A percentile compares a stretch with the other conserved stretches of the same genome.
phyloP scores from a whole-genome alignment of 768 basidiomycete genomes.

The Psilocybe cubensis region DNA sequence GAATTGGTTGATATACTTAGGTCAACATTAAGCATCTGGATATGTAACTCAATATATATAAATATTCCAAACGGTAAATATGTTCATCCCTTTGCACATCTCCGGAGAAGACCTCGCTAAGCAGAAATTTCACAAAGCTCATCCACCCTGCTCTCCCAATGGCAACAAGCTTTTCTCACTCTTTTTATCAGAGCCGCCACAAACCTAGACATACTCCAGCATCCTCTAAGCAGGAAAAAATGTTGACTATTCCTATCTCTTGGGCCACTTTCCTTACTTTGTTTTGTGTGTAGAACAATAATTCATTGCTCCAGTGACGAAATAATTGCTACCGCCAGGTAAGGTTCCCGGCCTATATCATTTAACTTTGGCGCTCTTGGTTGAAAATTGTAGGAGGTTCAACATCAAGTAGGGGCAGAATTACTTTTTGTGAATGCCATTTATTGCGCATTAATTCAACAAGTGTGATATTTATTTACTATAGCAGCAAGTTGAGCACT shows the following conservation, averaged over 20 bases:
- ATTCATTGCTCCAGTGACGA: no score
- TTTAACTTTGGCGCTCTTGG: no score
- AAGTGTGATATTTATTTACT: no score
- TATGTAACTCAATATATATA: background rate
- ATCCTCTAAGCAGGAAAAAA: background rate
- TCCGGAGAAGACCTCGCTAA: background rate
- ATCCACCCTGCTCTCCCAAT: constrained; percentile 5
- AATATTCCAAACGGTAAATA: background rate
- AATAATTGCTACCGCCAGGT: no score
- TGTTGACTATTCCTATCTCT: background rate
- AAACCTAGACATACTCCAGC: background rate
- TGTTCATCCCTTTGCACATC: background rate
- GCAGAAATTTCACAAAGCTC: constrained; percentile 2
- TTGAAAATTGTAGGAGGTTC: no score
- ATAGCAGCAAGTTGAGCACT: no score
- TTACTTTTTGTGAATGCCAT: no score
- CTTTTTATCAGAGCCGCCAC: background rate
- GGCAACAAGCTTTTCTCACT: background rate
- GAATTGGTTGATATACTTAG: background rate
- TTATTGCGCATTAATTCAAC: no score
- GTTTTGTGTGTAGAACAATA: no score
- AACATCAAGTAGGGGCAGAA: no score
- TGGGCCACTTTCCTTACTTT: no score
- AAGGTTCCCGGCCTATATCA: no score
- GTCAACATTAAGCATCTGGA: background rate